phyloP scores from a whole-genome alignment of 192 early-diverging fungal species.

The Dissophora globulifera region DNA sequence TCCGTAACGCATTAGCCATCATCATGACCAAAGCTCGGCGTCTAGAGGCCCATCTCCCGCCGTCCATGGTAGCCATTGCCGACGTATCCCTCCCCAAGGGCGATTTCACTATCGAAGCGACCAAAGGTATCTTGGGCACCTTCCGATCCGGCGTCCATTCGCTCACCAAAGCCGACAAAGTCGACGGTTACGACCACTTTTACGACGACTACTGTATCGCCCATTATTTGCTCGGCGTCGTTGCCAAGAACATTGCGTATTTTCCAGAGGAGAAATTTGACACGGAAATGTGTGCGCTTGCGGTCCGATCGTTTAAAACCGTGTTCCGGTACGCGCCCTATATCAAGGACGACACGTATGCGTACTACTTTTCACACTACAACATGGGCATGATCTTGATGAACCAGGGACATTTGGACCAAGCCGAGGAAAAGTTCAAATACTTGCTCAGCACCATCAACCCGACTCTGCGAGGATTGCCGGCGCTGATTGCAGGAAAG shows the following conservation, averaged over 20 bases:
- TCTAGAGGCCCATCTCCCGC: constrained; percentile 24
- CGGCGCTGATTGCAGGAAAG: constrained; percentile 60
- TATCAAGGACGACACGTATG: constrained; percentile 72
- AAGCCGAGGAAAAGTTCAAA: constrained; percentile 63
- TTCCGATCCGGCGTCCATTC: constrained; percentile 30
- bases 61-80: constrained; percentile 35
- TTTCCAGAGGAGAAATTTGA: constrained; percentile 49
- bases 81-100: constrained; percentile 28
- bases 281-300: constrained; percentile 29
- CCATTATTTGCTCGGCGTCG: constrained; percentile 72
- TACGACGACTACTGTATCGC: constrained; percentile 86
- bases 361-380: constrained; percentile 66
- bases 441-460: constrained; percentile 55
- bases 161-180: constrained; percentile 26
- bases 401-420: constrained; percentile 36
- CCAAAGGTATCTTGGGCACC: constrained; percentile 51
- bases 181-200: constrained; percentile 56
- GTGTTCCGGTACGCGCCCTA: constrained; percentile 65
- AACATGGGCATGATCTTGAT: constrained; percentile 63
- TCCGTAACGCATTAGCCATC: constrained; percentile 36
- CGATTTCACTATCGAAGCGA: constrained; percentile 37
- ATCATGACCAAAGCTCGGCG: constrained; percentile 38
- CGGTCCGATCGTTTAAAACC: constrained; percentile 43
- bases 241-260: constrained; percentile 69
- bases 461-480: constrained; percentile 44